phyloP scores from a whole-genome alignment of 2,329 filamentous ascomycete genomes.

The Fusarium setosum region DNA sequence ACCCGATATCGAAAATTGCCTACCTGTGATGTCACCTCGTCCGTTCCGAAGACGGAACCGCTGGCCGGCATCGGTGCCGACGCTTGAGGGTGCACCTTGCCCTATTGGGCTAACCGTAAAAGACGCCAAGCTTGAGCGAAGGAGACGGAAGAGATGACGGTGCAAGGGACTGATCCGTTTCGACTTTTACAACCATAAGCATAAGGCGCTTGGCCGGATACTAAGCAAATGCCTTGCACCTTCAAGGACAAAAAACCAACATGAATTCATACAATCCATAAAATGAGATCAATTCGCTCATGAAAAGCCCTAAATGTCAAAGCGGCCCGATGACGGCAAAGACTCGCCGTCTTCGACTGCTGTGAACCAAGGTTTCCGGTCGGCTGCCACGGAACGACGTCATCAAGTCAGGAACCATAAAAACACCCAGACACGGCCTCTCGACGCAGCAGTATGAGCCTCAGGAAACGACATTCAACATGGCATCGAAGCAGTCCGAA shows the following conservation, averaged over 20 bases:
- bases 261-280: no score
- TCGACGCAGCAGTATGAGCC: not conserved
- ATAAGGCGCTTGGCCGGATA: no score
- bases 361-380: slow-evolving; percentile 5
- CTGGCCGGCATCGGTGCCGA: not conserved
- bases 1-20: not conserved
- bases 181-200: not conserved
- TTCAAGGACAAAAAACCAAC: no score
- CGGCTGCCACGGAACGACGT: slow-evolving; percentile 12
- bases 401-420: slow-evolving; percentile 28
- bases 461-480: slow-evolving; percentile 20
- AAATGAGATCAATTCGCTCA: not conserved
- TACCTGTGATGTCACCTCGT: not conserved
- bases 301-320: not conserved
- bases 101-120: not conserved
- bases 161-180: not conserved
- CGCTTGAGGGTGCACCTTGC: not conserved
- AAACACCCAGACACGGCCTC: slow-evolving; percentile 19
- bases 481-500: slow-evolving; percentile 43
- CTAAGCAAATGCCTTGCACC: no score
- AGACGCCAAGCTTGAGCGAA: not conserved
- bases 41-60: not conserved
- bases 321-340: slow-evolving; percentile 19
- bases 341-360: not conserved
- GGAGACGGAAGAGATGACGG: not conserved